These are phyloP conservation scores for Myxozyma neglecta DNA, from an alignment of 805 yeast species.

Conservation along the genomic window DNA sequence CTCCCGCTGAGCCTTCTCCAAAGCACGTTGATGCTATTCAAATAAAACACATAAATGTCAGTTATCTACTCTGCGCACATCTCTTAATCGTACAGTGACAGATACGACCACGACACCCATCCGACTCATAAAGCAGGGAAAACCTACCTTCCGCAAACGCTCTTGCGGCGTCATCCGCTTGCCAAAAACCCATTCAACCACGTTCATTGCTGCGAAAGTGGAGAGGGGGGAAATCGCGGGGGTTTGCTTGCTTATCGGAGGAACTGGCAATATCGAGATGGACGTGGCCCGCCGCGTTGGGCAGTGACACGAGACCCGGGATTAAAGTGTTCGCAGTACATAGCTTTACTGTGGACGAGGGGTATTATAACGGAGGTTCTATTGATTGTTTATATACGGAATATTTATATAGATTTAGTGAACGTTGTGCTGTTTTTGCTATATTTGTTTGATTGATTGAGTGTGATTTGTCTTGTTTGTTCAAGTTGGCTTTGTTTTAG, in stretches of 20 bases:
- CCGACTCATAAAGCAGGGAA: neutral
- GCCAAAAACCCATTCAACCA: slow-evolving; percentile 95
- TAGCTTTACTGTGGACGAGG: neutral
- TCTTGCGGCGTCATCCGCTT: slow-evolving; percentile 93
- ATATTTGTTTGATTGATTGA: too few relatives aligned
- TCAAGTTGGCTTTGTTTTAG: too few relatives aligned
- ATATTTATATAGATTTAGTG: too few relatives aligned
- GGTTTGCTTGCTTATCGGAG: neutral
- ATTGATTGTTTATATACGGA: neutral
- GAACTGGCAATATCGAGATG: neutral
- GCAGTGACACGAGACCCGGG: slow-evolving; percentile 5
- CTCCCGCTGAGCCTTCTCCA: slow-evolving; percentile 93
- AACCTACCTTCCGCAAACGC: slow-evolving; percentile 67
- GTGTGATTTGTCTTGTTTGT: too few relatives aligned
- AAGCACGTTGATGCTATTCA: slow-evolving; percentile 79
- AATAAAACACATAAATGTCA: neutral
- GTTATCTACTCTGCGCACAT: neutral
- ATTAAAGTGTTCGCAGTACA: neutral
- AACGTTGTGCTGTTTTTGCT: too few relatives aligned
- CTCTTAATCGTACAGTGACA: neutral
- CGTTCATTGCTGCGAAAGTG: slow-evolving; percentile 47
- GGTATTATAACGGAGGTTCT: neutral
- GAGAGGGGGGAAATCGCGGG: neutral
- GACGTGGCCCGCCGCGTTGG: neutral
- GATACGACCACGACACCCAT: neutral